These are phyloP conservation scores for Aechmea fasciata DNA, from an alignment of 176 grass and related monocot genomes.

Conservation along the genomic window DNA sequence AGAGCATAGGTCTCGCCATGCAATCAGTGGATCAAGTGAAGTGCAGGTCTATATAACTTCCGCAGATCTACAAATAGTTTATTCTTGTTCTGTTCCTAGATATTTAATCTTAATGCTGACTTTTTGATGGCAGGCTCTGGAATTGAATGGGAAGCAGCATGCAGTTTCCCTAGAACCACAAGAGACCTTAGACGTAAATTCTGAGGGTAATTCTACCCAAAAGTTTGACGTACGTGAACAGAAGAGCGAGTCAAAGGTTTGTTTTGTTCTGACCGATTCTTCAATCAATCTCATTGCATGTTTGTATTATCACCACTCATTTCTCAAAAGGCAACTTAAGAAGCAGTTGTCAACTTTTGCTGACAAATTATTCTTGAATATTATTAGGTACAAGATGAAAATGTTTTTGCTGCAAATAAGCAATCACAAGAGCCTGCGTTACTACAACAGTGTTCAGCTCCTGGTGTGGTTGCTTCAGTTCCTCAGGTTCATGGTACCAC, in stretches of 20 bases:
- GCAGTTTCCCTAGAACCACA: constrained; percentile 19
- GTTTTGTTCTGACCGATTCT: background rate
- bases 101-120: constrained; percentile 9
- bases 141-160: constrained; percentile 38
- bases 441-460: constrained; percentile 27
- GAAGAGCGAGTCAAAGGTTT: constrained; percentile 57
- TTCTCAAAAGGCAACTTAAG: background rate
- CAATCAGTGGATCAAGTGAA: constrained; percentile 28
- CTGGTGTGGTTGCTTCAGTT: constrained; percentile 20
- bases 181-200: constrained; percentile 22
- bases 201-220: constrained; percentile 22
- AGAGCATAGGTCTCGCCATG: constrained; percentile 27
- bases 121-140: constrained; percentile 29
- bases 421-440: constrained; percentile 31
- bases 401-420: constrained; percentile 24
- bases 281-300: background rate
- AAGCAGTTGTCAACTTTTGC: background rate
- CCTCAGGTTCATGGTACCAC: constrained; percentile 19
- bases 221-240: constrained; percentile 45
- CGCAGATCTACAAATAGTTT: constrained; percentile 10
- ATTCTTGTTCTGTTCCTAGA: background rate
- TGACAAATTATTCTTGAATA: background rate
- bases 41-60: constrained; percentile 33
- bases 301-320: background rate
- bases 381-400: constrained; percentile 24